Percentiles rank a stretch among this genome's conserved stretches.
These are phyloP conservation scores for Cyberlindnera bimundalis DNA, from an alignment of 805 yeast genomes.

Conservation along the genomic window DNA sequence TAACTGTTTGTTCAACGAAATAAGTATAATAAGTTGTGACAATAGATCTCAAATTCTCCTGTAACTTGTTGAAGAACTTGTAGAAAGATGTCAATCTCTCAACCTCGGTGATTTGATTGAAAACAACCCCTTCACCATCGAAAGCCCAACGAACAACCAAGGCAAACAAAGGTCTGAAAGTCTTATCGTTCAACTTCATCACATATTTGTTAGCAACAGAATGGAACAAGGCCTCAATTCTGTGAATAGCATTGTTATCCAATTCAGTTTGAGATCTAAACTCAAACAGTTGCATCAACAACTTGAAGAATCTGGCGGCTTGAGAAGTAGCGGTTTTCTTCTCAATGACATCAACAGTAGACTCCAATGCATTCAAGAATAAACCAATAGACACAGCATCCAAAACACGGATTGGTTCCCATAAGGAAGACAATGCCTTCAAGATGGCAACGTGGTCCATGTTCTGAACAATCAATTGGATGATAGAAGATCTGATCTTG, in stretches of 20 bases:
- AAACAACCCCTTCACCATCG: conserved; percentile 67
- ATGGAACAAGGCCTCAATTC: conserved; percentile 77
- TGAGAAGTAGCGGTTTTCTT: conserved; percentile 74
- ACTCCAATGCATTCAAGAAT: conserved; percentile 63
- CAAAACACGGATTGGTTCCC: conserved; percentile 44
- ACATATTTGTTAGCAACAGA: conserved; percentile 72
- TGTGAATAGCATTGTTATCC: conserved; percentile 69
- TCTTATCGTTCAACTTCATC: conserved; percentile 88
- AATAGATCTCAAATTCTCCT: conserved; percentile 80
- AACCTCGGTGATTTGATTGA: conserved; percentile 41
- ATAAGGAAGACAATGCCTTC: conserved; percentile 56
- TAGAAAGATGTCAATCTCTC: conserved; percentile 72
- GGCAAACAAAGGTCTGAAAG: conserved; percentile 90
- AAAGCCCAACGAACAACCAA: conserved; percentile 88
- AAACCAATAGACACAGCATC: conserved; percentile 58
- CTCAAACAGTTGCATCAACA: conserved; percentile 69
- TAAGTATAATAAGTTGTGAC: conserved; percentile 87
- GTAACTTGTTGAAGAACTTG: conserved; percentile 80
- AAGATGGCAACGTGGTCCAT: conserved; percentile 65
- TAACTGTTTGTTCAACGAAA: conserved; percentile 67
- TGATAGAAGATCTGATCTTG: conserved; percentile 55
- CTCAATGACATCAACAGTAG: conserved; percentile 61
- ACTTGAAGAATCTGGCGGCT: conserved; percentile 62
- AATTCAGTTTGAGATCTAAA: conserved; percentile 56
- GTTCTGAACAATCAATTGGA: conserved; percentile 59